Evolutionary conservation across 495 filamentous ascomycete species (phyloP), one percentile per base, ranked within the genome.

Genomic region (Daldinia concentrica): DNA sequence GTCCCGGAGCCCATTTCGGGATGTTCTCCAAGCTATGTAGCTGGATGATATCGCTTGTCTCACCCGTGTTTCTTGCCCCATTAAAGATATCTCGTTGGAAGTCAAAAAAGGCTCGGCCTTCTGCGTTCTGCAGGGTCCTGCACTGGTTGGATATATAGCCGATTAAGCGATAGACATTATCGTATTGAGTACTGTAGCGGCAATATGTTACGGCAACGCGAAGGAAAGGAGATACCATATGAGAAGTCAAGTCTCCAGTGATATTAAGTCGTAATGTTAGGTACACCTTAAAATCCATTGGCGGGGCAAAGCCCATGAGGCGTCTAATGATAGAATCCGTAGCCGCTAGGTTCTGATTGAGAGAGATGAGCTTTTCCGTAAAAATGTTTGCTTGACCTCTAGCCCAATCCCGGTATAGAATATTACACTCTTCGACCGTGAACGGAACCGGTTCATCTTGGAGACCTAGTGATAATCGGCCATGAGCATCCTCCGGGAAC

Each of bases 1-100:
- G 74, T 2, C 88, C 84, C 7, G 92, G 92, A 1, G 83, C 89
- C 90, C 91, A 94, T 36, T 84, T 78, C 0, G 86, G 83, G 11
- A 93, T 77, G 17, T 80, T 82, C 7, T 87, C 81, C n/a, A 90
- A 79, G 11, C 77, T 65, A 14, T 72, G 58, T 17, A 79, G 5
- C 17, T 72, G 62, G 27, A 82, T 76, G 1, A 69, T 68, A 15
- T 78, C 68, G 15, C 26, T 59, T 12, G 55, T 45, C 41, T 82
- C 75, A 5, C 74, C 74, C 15, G 74, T 75, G 45, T 61, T 75
- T 27, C 74, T 72, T 15, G 62, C 71, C 1, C 69, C 66, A 34
- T 81, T 77, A 59, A 80, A 81, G 5, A 80, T 66, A 11, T 77
- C 73, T 27, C 72, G 71, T 43, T 81, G 73, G 36, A 85, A 84